These are phyloP conservation scores for Purshia tridentata DNA, from an alignment of 306 rosid genomes.

Conservation along the genomic window DNA sequence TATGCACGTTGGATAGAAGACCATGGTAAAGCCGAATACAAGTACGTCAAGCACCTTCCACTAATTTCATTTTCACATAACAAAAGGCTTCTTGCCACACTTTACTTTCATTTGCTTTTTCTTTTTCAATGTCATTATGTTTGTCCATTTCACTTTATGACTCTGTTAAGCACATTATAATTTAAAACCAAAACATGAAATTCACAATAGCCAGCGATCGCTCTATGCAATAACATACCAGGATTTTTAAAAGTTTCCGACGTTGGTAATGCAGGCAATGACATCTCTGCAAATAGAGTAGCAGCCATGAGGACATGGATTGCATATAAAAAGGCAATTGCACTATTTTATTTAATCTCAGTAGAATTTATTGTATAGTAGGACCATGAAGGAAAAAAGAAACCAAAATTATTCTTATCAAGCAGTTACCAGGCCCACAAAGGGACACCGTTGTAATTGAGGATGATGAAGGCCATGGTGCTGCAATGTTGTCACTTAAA, in stretches of 20 bases:
- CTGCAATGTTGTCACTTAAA: constrained; percentile 85
- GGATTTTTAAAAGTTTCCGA: constrained; percentile 74
- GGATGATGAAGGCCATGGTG: constrained; percentile 96
- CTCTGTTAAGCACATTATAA: not conserved
- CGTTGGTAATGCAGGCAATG: constrained; percentile 91
- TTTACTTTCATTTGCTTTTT: not conserved
- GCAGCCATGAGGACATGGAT: constrained; percentile 1
- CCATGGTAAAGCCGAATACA: not conserved
- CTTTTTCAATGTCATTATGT: not conserved
- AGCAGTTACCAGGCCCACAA: constrained; percentile 88
- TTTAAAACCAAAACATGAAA: not conserved
- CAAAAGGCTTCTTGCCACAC: not conserved
- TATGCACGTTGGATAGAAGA: not conserved
- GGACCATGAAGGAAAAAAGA: constrained; percentile 6
- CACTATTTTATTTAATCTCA: constrained; percentile 16
- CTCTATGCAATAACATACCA: constrained; percentile 50
- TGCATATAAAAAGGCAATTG: constrained; percentile 11
- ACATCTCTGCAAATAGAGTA: constrained; percentile 74
- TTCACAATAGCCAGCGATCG: not conserved
- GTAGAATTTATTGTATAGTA: not conserved
- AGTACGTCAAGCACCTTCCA: not conserved
- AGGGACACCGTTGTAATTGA: constrained; percentile 76
- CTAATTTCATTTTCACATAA: not conserved
- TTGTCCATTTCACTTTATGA: not conserved
- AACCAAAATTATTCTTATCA: not conserved